These are phyloP conservation scores for Albugo candida DNA, from an alignment of 352 stramenopile species.

Conservation along the genomic window DNA sequence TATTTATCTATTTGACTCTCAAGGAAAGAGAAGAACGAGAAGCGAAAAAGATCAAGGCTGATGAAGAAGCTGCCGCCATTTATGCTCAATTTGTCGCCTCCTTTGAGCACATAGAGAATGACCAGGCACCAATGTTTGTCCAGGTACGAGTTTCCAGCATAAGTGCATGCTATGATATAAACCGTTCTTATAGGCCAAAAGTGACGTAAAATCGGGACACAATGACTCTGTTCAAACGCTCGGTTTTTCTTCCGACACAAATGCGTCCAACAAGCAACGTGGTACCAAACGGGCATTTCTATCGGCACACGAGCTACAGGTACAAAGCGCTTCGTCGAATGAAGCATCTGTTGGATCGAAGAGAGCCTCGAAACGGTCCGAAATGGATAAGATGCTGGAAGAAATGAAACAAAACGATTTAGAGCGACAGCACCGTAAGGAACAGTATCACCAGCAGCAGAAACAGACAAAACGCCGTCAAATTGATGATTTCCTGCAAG, in stretches of 20 bases:
- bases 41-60: conserved; percentile 59
- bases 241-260: no score
- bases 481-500: conserved; percentile 79
- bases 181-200: no score
- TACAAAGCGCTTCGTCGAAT: no score
- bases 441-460: conserved; percentile 3
- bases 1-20: no score
- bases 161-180: no score
- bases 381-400: conserved; percentile 50
- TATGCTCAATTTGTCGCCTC: conserved; percentile 81
- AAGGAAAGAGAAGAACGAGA: conserved; percentile 64
- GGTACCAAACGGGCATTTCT: no score
- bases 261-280: no score
- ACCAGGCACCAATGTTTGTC: conserved; percentile 2
- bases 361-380: conserved; percentile 12
- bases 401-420: conserved; percentile 47
- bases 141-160: neutral
- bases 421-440: conserved; percentile 7
- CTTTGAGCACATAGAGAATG: conserved; percentile 56
- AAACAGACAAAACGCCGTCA: conserved; percentile 31
- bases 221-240: no score
- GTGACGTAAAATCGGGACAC: no score
- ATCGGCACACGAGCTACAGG: no score
- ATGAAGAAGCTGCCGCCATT: conserved; percentile 72
- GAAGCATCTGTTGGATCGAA: no score